Evolutionary conservation across 805 yeast species (phyloP), one percentile per base, ranked within the genome.

Genomic region (Pichia gijzeniarum): DNA sequence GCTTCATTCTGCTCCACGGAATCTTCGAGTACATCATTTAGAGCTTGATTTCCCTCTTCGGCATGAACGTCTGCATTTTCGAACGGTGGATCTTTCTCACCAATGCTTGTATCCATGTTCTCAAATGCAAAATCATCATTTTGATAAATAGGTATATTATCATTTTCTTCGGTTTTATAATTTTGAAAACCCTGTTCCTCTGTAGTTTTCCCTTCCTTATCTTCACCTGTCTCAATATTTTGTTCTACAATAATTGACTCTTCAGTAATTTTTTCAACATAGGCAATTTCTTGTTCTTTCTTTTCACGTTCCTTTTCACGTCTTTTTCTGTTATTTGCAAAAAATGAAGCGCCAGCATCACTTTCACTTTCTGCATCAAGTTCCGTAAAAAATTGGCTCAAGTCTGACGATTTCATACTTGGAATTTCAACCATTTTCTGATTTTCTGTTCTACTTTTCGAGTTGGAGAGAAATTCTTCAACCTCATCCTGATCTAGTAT

Each of bases 131-230:
- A 38, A 38, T 38, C 40, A 3, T 38, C 41, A 38, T 38, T 38
- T 19, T 38, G 35, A 28, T 12, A 40, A 6, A 48, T 57, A n/a
- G 57, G 62, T 10, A 46, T 7, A 18, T 12, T 22, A 18, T 19
- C 5, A 6, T 58, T 5, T 53, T 60, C 1, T 55, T 64, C 6
- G 56, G 62, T 64, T 2, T 58, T 62, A 5, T 52, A 60, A 12
- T 12, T 40, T 7, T 47, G 35, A 7, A 4, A 10, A 13, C 14
- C 18, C 14, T 35, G 4, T 21, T 20, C 28, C 5, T 20, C 17
- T 3, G 9, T 35, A 20, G 14, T 17, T 10, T 18, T 34, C 6
- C 12, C 36, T 19, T 16, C 34, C 4, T 3, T 20, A 16, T 36
- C 25, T 5, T 36, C 12, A 10, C n/a, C n/a, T n/a, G 21, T 12